A percentile compares a stretch with the other conserved stretches of the same genome.
Evolutionary conservation across 83 land plant genomes (phyloP).

Genomic region (Larix sibirica): DNA sequence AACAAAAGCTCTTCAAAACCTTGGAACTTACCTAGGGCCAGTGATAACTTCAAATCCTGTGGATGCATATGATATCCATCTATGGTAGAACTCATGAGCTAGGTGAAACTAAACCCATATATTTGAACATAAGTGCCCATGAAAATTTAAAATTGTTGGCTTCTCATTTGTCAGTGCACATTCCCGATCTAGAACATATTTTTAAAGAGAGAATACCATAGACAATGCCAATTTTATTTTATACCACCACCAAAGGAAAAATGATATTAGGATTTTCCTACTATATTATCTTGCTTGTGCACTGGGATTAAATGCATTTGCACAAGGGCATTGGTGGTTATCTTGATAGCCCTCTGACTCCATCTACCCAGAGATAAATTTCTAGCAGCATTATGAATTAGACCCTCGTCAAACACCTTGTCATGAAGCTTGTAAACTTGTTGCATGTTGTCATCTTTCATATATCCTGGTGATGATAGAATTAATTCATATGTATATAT

Average conservation of each 20-base stretch:
- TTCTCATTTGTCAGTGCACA: neutral
- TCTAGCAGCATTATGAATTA: neutral
- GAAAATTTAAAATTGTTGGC: neutral
- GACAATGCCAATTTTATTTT: neutral
- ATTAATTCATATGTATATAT: too few species aligned
- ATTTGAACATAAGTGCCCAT: neutral
- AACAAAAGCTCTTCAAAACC: neutral
- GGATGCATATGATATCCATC: neutral
- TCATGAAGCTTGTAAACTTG: slow-evolving; percentile 33
- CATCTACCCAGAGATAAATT: neutral
- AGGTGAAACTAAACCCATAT: neutral
- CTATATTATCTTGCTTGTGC: neutral
- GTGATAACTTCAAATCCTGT: neutral
- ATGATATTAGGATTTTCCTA: neutral
- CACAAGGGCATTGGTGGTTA: neutral
- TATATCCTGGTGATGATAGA: neutral
- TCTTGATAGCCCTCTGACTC: neutral
- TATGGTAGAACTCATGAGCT: neutral
- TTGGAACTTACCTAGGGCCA: neutral
- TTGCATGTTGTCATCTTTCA: slow-evolving; percentile 28
- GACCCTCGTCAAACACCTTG: slow-evolving; percentile 28
- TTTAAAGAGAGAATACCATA: neutral
- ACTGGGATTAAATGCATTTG: neutral
- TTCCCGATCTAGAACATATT: neutral
- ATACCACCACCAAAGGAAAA: neutral